Evolutionary conservation across 176 grass and related monocot species (phyloP), one percentile per base, ranked within the genome.

Genomic region (Oryza punctata): DNA sequence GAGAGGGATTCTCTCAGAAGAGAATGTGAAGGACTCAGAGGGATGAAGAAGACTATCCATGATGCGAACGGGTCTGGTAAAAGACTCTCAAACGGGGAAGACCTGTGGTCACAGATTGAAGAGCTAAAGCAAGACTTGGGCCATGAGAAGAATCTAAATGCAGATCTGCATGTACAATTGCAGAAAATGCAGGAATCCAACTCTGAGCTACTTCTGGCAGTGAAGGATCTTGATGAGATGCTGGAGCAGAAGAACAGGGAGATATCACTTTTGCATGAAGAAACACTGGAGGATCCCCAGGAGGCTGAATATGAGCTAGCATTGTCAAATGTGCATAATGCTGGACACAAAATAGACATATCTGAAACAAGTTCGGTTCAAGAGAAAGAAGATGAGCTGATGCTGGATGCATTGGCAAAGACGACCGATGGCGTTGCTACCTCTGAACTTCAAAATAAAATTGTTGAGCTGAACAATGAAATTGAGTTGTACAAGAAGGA

Each of bases 151-250:
- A 99, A 91, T 75, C 75, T 90, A 65, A 96, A 94, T 21, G 54
- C 81, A 29, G 91, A 90, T 85, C 87, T 99, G 54, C 91, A 76
- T 68, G 37, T 99, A 78, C 93, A 99, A 67, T 80, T 96, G 32
- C 91, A 96, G 72, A 99, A 99, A 75, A 83, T 92, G 83, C 89
- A 96, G 82, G 97, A 99, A 78, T 95, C 97, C n/a, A 99, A 99
- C 71, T 94, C 97, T 33, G 93, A 99, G 86, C 65, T 96, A n/a
- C 83, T 99, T 87, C 75, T 96, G 52, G 97, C 91, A 45, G 87
- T 96, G 27, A 99, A 86, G 89, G 97, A 99, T 88, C 89, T 99
- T 83, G 97, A 99, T 77, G 91, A 96, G 30, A 88, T 99, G 47
- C 73, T 99, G 40, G 89, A 96, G 70, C 87, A 96, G 63, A 99